A percentile compares a stretch with the other conserved stretches of the same genome.
Conservation (phyloP, 2,329 filamentous ascomycete species). For the Dactylellina haptotyla region DNA sequence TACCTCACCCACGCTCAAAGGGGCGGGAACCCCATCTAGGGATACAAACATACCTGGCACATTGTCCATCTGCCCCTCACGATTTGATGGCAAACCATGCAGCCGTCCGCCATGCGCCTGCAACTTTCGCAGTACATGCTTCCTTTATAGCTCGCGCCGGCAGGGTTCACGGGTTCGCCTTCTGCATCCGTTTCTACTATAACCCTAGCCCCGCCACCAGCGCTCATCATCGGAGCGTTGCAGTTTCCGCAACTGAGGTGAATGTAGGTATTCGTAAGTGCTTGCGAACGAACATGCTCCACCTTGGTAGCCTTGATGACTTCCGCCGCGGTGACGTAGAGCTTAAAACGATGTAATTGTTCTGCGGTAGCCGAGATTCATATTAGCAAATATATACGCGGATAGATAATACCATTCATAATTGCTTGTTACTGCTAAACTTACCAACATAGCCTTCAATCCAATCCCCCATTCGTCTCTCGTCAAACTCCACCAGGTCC, state of each 20-base stretch:
- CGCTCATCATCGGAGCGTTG: slow-evolving; percentile 37
- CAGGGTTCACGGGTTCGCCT: slow-evolving; percentile 33
- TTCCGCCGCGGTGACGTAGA: slow-evolving; percentile 55
- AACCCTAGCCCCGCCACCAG: slow-evolving; percentile 1
- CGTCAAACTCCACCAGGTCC: slow-evolving; percentile 46
- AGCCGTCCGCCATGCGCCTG: slow-evolving; percentile 55
- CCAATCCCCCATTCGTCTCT: slow-evolving; percentile 55
- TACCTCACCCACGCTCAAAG: background rate
- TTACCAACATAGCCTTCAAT: slow-evolving; percentile 56
- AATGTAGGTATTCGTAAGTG: slow-evolving; percentile 48
- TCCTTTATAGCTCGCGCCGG: slow-evolving; percentile 52
- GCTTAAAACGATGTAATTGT: slow-evolving; percentile 55
- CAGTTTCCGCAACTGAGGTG: slow-evolving; percentile 50
- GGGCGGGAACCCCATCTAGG: background rate
- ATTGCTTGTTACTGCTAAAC: background rate
- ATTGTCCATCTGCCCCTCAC: slow-evolving; percentile 57
- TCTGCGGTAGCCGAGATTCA: slow-evolving; percentile 29
- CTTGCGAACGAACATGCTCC: slow-evolving; percentile 37
- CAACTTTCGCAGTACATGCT: slow-evolving; percentile 56
- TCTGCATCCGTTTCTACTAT: slow-evolving; percentile 21
- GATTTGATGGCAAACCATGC: slow-evolving; percentile 56
- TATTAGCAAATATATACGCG: background rate
- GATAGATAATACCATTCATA: background rate
- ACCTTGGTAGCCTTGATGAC: slow-evolving; percentile 44
- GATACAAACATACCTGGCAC: slow-evolving; percentile 53